Evolutionary conservation across 1,284 basidiomycete genomes (phyloP), one percentile per base, ranked within the genome.

Genomic region (Pseudozyma flocculosa): DNA sequence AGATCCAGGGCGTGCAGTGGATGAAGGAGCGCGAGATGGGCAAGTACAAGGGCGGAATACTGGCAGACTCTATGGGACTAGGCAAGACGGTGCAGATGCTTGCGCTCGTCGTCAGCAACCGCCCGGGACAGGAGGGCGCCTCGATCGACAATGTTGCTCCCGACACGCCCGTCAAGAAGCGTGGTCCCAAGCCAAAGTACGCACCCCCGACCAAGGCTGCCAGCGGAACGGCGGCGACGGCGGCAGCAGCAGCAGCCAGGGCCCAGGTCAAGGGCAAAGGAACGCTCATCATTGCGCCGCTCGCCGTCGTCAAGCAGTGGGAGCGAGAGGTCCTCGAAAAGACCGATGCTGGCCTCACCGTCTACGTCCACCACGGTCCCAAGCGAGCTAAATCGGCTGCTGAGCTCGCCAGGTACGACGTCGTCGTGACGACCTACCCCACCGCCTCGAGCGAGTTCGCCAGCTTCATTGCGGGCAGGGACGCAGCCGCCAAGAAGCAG

Each of bases 31-130:
- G 92, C 18, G 93, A 96, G 78, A 80, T 82, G 5, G 87, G 86
- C 84, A 55, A 48, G 8, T 85, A 87, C 66, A 82, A 78, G 24
- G 92, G 92, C 30, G 93, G 94, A 2, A 96, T 97, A 52, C 79
- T 98, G 26, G 67, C 89, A 34, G 89, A 92, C 68, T 90, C 95
- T 76, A 96, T 96, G 92, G 92, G 92, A 30, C 81, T 95, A 0
- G 92, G 75, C 3, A 74, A 93, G 88, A 96, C 93, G 0, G 82
- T 96, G 0, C 92, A 96, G 83, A 90, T 87, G 0, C 95, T 96
- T 40, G 86, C 92, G 75, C 84, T 97, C 40, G 81, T 97, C 51
- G 90, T 94, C 1, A 92, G 93, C 0, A 94, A 95, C 69, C 81
- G 95, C 11, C 92, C 92, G 0, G 92, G 62, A 18, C 47, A 51